These are phyloP conservation scores for Mycena kentingensis DNA, from an alignment of 768 basidiomycete species.

Conservation along the genomic window DNA sequence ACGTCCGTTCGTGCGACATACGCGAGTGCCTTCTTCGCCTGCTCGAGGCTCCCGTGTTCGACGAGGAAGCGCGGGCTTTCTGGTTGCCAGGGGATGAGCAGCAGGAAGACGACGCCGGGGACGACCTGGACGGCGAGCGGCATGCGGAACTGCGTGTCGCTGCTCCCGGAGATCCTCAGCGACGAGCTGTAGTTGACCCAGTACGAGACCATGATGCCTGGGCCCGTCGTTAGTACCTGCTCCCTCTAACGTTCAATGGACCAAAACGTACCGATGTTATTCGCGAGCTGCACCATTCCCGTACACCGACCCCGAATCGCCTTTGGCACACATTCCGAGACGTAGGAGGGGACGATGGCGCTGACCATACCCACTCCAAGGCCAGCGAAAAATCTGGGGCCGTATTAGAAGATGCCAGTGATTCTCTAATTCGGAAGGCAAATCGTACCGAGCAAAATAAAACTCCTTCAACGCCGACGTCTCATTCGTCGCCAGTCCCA, in stretches of 20 bases:
- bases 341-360: slow-evolving; percentile 51
- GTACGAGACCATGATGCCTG: slow-evolving; percentile 28
- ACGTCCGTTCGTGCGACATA: slow-evolving; percentile 34
- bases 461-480: slow-evolving; percentile 4
- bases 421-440: neutral
- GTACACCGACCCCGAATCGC: slow-evolving; percentile 54
- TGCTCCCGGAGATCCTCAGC: slow-evolving; percentile 32
- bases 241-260: slow-evolving; percentile 33
- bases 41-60: slow-evolving; percentile 44
- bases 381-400: slow-evolving; percentile 64
- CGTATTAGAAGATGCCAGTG: slow-evolving; percentile 32
- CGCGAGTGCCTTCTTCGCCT: slow-evolving; percentile 43
- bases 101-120: slow-evolving; percentile 52
- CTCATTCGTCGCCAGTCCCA: slow-evolving; percentile 37
- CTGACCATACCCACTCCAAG: slow-evolving; percentile 60
- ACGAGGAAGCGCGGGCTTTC: slow-evolving; percentile 63
- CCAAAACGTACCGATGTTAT: slow-evolving; percentile 41
- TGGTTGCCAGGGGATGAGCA: slow-evolving; percentile 49
- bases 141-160: slow-evolving; percentile 53
- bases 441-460: slow-evolving; percentile 15
- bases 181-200: slow-evolving; percentile 52
- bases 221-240: no score
- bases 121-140: slow-evolving; percentile 55
- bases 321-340: slow-evolving; percentile 52
- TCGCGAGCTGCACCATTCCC: slow-evolving; percentile 41